Evolutionary conservation across 2,329 filamentous ascomycete genomes (phyloP).

Genomic region (Elsinoe australis): DNA sequence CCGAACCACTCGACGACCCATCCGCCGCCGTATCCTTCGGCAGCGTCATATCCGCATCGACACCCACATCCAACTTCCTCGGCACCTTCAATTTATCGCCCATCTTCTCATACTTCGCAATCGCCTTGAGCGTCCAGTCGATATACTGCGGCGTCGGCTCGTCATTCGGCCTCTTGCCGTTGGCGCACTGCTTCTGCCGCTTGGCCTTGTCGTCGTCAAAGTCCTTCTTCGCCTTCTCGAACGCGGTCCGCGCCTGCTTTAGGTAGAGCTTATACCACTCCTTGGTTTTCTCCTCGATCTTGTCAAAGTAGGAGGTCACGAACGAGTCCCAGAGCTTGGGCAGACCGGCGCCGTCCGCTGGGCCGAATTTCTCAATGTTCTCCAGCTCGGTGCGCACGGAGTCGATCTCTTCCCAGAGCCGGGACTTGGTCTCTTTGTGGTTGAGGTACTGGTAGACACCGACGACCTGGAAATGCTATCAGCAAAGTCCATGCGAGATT

Average conservation of each 20-base stretch:
- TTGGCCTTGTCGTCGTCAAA: constrained; percentile 11
- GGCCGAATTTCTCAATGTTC: constrained; percentile 6
- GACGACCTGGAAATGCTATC: background rate
- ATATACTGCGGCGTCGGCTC: constrained; percentile 12
- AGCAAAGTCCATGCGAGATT: background rate
- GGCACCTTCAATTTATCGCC: constrained; percentile 2
- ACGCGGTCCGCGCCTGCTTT: background rate
- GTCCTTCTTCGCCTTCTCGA: constrained; percentile 7
- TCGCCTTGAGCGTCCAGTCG: background rate
- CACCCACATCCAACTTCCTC: background rate
- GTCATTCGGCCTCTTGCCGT: constrained; percentile 2
- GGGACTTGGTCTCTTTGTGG: constrained; percentile 10
- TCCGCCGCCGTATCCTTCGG: constrained; percentile 1
- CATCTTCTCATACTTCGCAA: constrained; percentile 10
- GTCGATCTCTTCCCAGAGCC: constrained; percentile 4
- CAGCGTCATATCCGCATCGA: background rate
- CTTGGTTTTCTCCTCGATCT: constrained; percentile 7
- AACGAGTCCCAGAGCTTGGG: background rate
- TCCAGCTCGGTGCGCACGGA: constrained; percentile 1
- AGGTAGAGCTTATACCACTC: constrained; percentile 7
- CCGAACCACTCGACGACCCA: no score
- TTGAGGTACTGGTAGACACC: constrained; percentile 10
- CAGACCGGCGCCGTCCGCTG: background rate
- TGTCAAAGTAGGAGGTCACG: background rate
- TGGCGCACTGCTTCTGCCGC: constrained; percentile 2